Evolutionary conservation across 2,329 filamentous ascomycete genomes (phyloP), one percentile per base, ranked within the genome.

Genomic region (Emmonsiellopsis sp.): DNA sequence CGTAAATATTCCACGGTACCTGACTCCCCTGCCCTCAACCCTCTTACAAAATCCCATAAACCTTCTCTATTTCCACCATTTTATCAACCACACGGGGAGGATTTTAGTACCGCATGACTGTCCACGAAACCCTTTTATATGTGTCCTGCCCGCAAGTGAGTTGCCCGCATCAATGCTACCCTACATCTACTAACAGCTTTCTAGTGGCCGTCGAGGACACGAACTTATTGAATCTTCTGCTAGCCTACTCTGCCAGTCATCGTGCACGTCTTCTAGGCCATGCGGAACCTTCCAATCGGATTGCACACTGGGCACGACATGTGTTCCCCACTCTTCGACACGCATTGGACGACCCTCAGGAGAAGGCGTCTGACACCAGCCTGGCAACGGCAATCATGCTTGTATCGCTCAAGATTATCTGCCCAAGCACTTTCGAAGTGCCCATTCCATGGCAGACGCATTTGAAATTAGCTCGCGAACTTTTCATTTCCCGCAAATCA

Each of bases 331-430:
- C 82, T 13, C 76, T 94, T 16, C 81, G 87, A 31, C 71, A 80
- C 56, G 83, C 86, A 1, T 75, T 93, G 20, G 76, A 79, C 55
- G 78, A 83, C 52, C 76, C 79, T 0, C 75, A 76, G 40, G 76
- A 80, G 57, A 80, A 82, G 41, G 82, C 89, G 9, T 85, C 86
- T 0, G 84, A 89, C 59, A 81, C 82, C 13, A 87, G 86, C 52
- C 76, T 94, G 2, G 87, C 88, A 0, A 89, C 87, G 0, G 86
- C 88, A 7, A 90, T 94, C 57, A 90, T 93, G 86, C 79, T 94
- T 45, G 82, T 87, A 0, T 91, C 87, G 1, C 75, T 93, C 16
- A 87, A 93, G 63, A 92, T 93, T 54, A 84, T 93, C 49, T 89
- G 86, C 0, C 89, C 89, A 0, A 85, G 84, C 54, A 86, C 86